Percentiles rank a stretch among this genome's conserved stretches.
Conservation (phyloP, 1,284 basidiomycete species). For the Pterula multifida region DNA sequence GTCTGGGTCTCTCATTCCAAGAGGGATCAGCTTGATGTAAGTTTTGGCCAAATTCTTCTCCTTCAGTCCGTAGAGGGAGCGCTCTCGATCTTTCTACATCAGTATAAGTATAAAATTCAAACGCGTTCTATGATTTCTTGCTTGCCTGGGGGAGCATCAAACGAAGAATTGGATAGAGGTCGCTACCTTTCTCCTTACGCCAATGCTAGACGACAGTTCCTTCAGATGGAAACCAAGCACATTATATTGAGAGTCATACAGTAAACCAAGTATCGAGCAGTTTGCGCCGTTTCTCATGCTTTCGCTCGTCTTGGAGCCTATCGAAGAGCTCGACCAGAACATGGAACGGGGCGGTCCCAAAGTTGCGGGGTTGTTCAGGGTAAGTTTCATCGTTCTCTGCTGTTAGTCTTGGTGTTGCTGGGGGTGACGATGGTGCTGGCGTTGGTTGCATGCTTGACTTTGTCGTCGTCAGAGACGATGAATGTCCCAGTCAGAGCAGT, state of each 20-base stretch:
- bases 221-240: slow-evolving; percentile 6
- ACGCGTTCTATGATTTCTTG: slow-evolving; percentile 9
- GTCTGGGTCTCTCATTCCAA: slow-evolving; percentile 67
- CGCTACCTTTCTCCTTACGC: slow-evolving; percentile 61
- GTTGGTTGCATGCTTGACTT: slow-evolving; percentile 40
- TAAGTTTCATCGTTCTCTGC: slow-evolving; percentile 20
- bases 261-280: slow-evolving; percentile 61
- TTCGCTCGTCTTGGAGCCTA: slow-evolving; percentile 54
- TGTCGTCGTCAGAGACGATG: slow-evolving; percentile 12
- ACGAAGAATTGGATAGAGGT: slow-evolving; percentile 66
- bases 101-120: neutral
- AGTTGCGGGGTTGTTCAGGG: slow-evolving; percentile 47
- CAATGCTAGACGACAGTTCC: slow-evolving; percentile 41
- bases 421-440: slow-evolving; percentile 33
- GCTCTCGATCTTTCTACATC: slow-evolving; percentile 77
- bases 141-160: slow-evolving; percentile 63
- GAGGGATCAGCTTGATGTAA: slow-evolving; percentile 79
- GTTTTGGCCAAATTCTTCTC: slow-evolving; percentile 85
- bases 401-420: slow-evolving; percentile 15
- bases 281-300: slow-evolving; percentile 55
- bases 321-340: slow-evolving; percentile 58
- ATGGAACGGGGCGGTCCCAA: slow-evolving; percentile 54
- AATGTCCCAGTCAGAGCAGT: slow-evolving; percentile 16
- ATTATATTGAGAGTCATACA: slow-evolving; percentile 29
- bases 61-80: slow-evolving; percentile 83